Percentiles rank a stretch among this genome's conserved stretches.
Conservation (phyloP, 1,284 basidiomycete genomes). For the Tilletia indica region DNA sequence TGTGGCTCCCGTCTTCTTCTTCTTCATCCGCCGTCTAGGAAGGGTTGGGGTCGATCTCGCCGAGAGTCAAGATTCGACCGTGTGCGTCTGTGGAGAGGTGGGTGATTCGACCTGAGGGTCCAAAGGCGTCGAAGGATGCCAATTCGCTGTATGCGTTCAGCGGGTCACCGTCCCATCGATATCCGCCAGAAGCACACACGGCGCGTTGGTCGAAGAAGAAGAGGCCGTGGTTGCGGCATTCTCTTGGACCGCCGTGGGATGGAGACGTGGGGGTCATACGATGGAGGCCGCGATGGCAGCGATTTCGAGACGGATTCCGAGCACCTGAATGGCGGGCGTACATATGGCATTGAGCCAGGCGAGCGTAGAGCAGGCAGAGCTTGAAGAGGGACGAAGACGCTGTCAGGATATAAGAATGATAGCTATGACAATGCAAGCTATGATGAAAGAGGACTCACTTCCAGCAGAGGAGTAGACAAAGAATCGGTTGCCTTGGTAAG, state of each 20-base stretch:
- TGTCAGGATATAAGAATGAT: too few species aligned
- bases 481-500: too few species aligned
- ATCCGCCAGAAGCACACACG: slow-evolving; percentile 9
- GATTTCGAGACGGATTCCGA: slow-evolving; percentile 22
- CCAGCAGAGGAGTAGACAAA: too few species aligned
- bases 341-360: too few species aligned
- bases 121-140: slow-evolving; percentile 43
- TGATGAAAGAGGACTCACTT: too few species aligned
- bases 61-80: slow-evolving; percentile 37
- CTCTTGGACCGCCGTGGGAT: background rate
- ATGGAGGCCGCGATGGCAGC: slow-evolving; percentile 39
- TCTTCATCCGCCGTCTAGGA: too few species aligned
- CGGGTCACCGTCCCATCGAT: background rate
- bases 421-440: too few species aligned
- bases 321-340: too few species aligned
- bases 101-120: slow-evolving; percentile 29
- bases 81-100: slow-evolving; percentile 40
- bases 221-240: background rate
- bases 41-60: slow-evolving; percentile 37
- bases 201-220: background rate
- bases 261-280: slow-evolving; percentile 30
- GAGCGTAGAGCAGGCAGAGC: too few species aligned
- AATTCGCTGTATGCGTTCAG: slow-evolving; percentile 28
- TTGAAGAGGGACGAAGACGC: too few species aligned
- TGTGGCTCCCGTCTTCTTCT: too few species aligned